Base-by-base conservation (phyloP, 106 monocot species). In the Apostasia shenzhenica region DNA sequence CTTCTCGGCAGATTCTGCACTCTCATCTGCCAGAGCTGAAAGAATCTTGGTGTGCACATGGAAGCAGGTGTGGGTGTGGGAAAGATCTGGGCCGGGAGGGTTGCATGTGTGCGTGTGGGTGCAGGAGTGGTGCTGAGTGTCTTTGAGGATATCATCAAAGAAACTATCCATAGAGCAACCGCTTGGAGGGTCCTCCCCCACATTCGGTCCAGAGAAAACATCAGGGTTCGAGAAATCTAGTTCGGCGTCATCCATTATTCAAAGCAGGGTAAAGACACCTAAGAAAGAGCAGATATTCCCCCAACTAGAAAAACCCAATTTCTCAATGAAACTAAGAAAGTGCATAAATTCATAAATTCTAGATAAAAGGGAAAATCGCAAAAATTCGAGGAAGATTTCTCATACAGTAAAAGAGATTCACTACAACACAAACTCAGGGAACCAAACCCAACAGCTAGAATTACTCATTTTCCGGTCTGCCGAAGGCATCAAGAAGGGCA, bases 101-200 rank as follows among this genome's bases (percentile, higher is more conserved):
- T 86, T 97, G 81, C 92, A 92, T 8, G 89, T 92, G 77, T 97
- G 97, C 41, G 89, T 89, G 81, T 95, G 95, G 14, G 91, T 92
- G 73, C 97, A 97, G 0, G 90, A 77, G 8, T 91, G 91, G 61
- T 85, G 87, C 46, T 77, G 76, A 12, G 84, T 75, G 67, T 97
- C 92, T 45, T 89, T 75, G 38, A 88, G 38, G 47, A 86, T 81
- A 8, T 90, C 92, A 4, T 89, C 86, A 50, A 89, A 84, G 72
- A 92, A 84, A 49, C 89, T 81, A 13, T 95, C 95, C 76, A 90
- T 90, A 8, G 85, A 94, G 56, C 86, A 82, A 74, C 78, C 77
- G 78, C 65, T 75, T 0, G 69, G 76, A 4, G 73, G 57, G 14
- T 84, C 77, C 14, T 80, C 83, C 6, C 67, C 74, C 2, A 62